Evolutionary conservation across 2,329 filamentous ascomycete species (phyloP), one percentile per base, ranked within the genome.

Genomic region (Aureobasidium sp.): DNA sequence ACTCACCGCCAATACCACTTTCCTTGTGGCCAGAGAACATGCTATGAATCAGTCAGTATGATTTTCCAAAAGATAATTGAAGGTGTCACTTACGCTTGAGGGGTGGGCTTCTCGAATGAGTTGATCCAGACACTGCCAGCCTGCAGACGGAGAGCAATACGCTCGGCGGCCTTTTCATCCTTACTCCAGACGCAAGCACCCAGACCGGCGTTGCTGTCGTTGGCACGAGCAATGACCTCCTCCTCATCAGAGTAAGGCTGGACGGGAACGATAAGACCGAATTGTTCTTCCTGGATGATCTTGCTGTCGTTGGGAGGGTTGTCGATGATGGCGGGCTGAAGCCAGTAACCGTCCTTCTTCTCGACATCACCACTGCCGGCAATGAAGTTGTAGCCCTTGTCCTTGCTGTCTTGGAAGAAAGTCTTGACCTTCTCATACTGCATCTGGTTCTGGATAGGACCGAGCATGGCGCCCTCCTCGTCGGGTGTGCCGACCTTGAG

Each of bases 1-100:
- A 78, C 74, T 95, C 90, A 61, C 88, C 85, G 48, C 90, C 90
- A 62, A 91, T 88, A 64, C 90, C 90, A 32, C 79, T 84, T 75
- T 90, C 82, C 76, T 91, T 91, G 80, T 82, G 90, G 0, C 89
- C 89, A 53, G 87, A 86, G 11, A 59, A 62, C 16, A 57, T 37
- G 10, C 44, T 27, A 34, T 3, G 11, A 14, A 25, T 11, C 7
- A 3, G 36, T 59, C 41, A 62, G 30, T 59, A 25, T 14, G 5
- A 7, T 41, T 4, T 5, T 16, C 16, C 2, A 21, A 6, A 9
- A 30, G 30, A 5, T 3, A 27, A 5, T 1, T 8, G 25, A 44
- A 7, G n/a, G 5, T 2, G 5, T 16, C 4, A 30, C 45, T 48
- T 32, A 48, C 45, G 78, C 79, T 65, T 76, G 72, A 0, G 79